Percentiles rank a stretch among this genome's conserved stretches.
Evolutionary conservation across 306 rosid genomes (phyloP).

Genomic region (Vigna mungo): DNA sequence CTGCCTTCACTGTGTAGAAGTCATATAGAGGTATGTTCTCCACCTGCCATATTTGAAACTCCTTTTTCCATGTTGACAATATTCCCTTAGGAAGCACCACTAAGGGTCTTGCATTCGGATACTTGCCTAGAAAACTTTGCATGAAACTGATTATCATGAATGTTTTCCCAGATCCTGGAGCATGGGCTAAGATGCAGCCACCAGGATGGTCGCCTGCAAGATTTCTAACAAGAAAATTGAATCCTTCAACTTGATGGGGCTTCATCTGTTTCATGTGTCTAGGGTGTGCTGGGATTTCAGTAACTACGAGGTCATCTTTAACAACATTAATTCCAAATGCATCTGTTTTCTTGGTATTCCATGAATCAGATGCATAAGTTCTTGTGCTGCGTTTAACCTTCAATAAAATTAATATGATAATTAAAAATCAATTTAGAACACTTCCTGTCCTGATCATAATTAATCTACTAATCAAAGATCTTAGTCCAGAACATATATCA

Average conservation of each 20-base stretch:
- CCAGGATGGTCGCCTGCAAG: constrained; percentile 83
- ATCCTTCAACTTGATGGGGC: constrained; percentile 92
- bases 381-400: constrained; percentile 78
- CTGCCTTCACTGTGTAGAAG: constrained; percentile 84
- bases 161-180: constrained; percentile 97
- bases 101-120: constrained; percentile 84
- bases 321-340: constrained; percentile 56
- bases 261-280: constrained; percentile 88
- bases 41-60: constrained; percentile 90
- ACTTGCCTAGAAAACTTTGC: constrained; percentile 93
- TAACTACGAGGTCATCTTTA: constrained; percentile 55
- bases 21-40: constrained; percentile 85
- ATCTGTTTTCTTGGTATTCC: constrained; percentile 55
- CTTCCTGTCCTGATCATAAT: not conserved
- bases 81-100: constrained; percentile 98
- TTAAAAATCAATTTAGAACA: constrained; percentile 27
- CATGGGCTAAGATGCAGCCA: constrained; percentile 96
- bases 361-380: constrained; percentile 74
- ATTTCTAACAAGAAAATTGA: constrained; percentile 87
- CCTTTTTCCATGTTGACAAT: constrained; percentile 88
- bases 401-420: constrained; percentile 37
- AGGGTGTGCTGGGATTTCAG: constrained; percentile 81
- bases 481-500: constrained; percentile 27
- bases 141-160: constrained; percentile 97
- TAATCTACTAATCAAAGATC: constrained; percentile 18